Base-by-base conservation (phyloP, 768 basidiomycete genomes). In the Tricholoma matsutake region DNA sequence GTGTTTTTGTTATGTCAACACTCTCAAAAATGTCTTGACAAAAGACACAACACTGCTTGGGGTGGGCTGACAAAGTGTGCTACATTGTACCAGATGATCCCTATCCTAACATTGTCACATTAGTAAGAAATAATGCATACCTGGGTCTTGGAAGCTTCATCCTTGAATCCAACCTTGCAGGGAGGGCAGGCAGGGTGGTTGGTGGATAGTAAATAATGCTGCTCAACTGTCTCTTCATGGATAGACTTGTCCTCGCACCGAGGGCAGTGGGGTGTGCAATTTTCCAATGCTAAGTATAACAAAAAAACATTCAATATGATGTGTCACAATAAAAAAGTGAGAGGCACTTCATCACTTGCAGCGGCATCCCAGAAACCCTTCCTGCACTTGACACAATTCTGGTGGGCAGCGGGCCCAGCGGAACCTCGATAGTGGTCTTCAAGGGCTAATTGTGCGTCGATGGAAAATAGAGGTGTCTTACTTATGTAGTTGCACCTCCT, bases 361-460 rank as follows among this genome's bases (percentile, higher is more conserved):
- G 53, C 55, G 13, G 64, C 59, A 60, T 81, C 75, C 20, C 68
- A 64, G 56, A 79, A 81, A 0, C 80, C 82, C 35, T 74, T 68
- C 5, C 78, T 76, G 61, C 81, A 82, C n/a, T 73, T 69, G 9
- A 64, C 56, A 60, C 81, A 83, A 34, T 79, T 82, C 0, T 80
- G 79, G 64, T 83, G 81, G 5, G 69, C n/a, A n/a, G n/a, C n/a
- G n/a, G n/a, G n/a, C n/a, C n/a, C 68, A 22, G 72, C 61, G 9
- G 78, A 77, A 3, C 79, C 81, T 14, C 79, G 69, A 61, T 78
- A 81, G 58, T 83, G 81, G 61, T 80, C 80, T 4, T 80, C 76
- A 11, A 81, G 67, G 1, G 78, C 76, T 37, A 75, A 73, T 16
- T 68, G 72, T 8, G 73, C 73, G 25, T 68, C 65, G 59, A 71